These are phyloP conservation scores for Carallia pectinifolia DNA, from an alignment of 345 rosid genomes.

Conservation along the genomic window DNA sequence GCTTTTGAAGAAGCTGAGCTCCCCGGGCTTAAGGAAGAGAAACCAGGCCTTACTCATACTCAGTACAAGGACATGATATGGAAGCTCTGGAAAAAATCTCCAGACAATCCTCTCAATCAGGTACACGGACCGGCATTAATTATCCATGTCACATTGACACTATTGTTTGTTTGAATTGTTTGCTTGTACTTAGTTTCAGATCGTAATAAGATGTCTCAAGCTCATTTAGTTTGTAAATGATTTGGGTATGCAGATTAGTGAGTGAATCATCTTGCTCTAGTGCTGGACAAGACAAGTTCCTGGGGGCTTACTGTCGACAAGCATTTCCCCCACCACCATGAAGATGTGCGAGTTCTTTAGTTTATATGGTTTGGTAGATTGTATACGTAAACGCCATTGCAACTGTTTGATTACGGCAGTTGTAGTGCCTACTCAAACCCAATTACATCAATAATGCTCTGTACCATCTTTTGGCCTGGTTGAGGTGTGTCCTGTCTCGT, in stretches of 20 bases:
- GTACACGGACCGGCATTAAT: slow-evolving; percentile 19
- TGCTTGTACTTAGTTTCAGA: background rate
- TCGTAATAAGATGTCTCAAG: background rate
- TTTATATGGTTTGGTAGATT: background rate
- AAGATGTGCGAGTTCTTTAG: slow-evolving; percentile 1
- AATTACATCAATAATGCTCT: slow-evolving; percentile 3
- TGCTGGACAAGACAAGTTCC: background rate
- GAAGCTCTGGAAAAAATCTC: slow-evolving; percentile 99
- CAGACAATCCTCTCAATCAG: slow-evolving; percentile 98
- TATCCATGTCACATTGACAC: too few relatives aligned
- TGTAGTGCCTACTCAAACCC: slow-evolving; percentile 9
- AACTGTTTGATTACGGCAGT: slow-evolving; percentile 1
- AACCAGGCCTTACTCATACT: slow-evolving; percentile 92
- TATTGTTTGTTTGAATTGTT: background rate
- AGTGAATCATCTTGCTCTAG: slow-evolving; percentile 28
- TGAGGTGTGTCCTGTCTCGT: background rate
- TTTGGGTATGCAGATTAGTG: slow-evolving; percentile 42
- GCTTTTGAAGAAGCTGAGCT: slow-evolving; percentile 97
- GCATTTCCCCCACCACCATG: background rate
- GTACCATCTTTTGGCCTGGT: background rate
- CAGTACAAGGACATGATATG: slow-evolving; percentile 97
- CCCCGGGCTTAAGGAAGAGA: slow-evolving; percentile 85
- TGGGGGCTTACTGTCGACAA: background rate
- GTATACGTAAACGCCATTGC: background rate
- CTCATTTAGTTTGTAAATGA: background rate